phyloP scores from a whole-genome alignment of 441 rosid species.

The Theobroma grandiflorum region DNA sequence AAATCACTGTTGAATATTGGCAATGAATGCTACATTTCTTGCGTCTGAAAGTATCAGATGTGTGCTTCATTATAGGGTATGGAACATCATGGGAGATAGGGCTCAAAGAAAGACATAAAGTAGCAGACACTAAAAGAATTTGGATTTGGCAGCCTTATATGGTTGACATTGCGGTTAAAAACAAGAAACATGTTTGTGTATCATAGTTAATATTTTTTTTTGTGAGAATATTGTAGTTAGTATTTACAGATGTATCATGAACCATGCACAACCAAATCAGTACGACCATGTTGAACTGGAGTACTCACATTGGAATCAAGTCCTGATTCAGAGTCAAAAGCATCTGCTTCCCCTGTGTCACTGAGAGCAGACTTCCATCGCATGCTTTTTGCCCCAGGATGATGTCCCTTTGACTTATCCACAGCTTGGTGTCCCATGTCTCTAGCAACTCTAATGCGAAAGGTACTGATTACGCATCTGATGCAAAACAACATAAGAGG shows the following conservation, averaged over 20 bases:
- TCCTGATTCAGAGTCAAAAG: not conserved
- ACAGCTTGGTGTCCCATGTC: not conserved
- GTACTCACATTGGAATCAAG: constrained; percentile 22
- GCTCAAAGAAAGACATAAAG: not conserved
- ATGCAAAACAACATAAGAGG: constrained; percentile 20
- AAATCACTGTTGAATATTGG: not conserved
- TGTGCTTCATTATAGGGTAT: not conserved
- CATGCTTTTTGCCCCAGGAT: constrained; percentile 12
- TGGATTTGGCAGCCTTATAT: not conserved
- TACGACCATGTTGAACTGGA: not conserved
- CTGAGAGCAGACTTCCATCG: constrained; percentile 20
- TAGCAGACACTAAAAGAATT: not conserved
- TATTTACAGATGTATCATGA: no score
- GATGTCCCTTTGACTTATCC: constrained; percentile 5
- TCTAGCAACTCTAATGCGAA: constrained; percentile 6
- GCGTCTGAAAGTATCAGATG: not conserved
- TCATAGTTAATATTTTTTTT: no score
- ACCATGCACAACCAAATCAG: not conserved
- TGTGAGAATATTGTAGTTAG: no score
- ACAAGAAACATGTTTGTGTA: no score
- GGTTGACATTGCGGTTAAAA: no score
- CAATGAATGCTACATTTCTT: not conserved
- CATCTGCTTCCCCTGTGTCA: constrained; percentile 15
- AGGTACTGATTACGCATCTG: not conserved
- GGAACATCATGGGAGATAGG: not conserved